Evolutionary conservation across 441 rosid species (phyloP).

Genomic region (Lepidium campestre): DNA sequence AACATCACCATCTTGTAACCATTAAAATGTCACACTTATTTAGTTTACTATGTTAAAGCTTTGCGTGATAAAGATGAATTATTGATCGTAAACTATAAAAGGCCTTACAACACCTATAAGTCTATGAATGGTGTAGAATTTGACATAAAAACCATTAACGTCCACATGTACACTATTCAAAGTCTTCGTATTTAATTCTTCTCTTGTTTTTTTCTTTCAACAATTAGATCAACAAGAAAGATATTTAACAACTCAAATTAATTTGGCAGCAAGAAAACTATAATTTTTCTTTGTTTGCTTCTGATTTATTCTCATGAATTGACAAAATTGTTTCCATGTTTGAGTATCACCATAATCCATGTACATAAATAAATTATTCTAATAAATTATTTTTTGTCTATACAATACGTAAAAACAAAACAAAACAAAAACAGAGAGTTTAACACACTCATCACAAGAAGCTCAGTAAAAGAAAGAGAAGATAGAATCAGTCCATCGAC

Average conservation of each 20-base stretch:
- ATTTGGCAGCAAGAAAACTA: no score
- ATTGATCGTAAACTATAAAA: background rate
- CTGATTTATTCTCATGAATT: background rate
- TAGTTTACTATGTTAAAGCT: conserved; percentile 1
- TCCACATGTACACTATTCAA: background rate
- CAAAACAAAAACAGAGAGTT: background rate
- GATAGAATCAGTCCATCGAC: background rate
- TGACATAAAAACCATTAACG: background rate
- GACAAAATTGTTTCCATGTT: background rate
- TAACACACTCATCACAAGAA: conserved; percentile 7
- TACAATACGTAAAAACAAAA: background rate
- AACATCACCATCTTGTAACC: background rate
- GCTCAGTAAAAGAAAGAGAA: background rate
- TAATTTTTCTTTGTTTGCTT: background rate
- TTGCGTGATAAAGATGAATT: background rate
- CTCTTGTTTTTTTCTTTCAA: no score
- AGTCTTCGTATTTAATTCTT: background rate
- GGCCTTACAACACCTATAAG: background rate
- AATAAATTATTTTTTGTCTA: background rate
- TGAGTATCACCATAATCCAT: background rate
- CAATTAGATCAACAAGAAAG: no score
- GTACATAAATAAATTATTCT: no score
- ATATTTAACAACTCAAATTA: no score
- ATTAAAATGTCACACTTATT: background rate
- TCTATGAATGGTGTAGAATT: background rate